A percentile compares a stretch with the other conserved stretches of the same genome.
Conservation (phyloP, 2,329 filamentous ascomycete genomes). For the Phialophora tarda region DNA sequence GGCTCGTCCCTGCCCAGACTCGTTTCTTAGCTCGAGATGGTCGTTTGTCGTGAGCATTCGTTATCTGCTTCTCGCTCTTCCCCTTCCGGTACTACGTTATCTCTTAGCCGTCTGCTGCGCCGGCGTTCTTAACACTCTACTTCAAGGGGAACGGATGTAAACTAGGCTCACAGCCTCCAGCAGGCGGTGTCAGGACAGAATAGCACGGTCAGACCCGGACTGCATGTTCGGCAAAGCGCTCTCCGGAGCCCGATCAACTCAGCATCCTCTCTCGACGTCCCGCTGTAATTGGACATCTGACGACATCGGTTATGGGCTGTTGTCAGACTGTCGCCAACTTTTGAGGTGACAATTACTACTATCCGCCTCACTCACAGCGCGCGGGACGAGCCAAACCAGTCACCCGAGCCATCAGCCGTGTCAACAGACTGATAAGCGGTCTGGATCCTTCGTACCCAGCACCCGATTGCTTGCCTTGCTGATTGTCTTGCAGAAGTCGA, state of each 20-base stretch:
- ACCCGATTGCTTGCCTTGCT: slow-evolving; percentile 9
- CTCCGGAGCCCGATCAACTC: background rate
- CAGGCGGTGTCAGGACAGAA: background rate
- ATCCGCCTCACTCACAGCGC: background rate
- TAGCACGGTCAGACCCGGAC: background rate
- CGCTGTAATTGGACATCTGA: background rate
- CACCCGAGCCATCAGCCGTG: slow-evolving; percentile 11
- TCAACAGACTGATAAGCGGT: slow-evolving; percentile 20
- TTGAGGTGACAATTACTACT: background rate
- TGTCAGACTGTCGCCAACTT: background rate
- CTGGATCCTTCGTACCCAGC: background rate
- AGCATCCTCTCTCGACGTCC: background rate
- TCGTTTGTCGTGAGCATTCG: background rate
- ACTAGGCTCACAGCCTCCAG: background rate
- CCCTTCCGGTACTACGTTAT: background rate
- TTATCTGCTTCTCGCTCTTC: background rate
- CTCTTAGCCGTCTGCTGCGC: background rate
- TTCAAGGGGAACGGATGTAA: background rate
- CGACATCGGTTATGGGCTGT: background rate
- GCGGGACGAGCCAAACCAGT: slow-evolving; percentile 14
- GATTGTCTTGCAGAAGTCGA: slow-evolving; percentile 20
- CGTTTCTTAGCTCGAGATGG: background rate
- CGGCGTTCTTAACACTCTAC: background rate
- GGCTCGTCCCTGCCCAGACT: background rate
- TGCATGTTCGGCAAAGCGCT: background rate